A percentile compares a stretch with the other conserved stretches of the same genome.
Evolutionary conservation across 148 eudicot genomes (phyloP).

Genomic region (Polygonum maritimum): DNA sequence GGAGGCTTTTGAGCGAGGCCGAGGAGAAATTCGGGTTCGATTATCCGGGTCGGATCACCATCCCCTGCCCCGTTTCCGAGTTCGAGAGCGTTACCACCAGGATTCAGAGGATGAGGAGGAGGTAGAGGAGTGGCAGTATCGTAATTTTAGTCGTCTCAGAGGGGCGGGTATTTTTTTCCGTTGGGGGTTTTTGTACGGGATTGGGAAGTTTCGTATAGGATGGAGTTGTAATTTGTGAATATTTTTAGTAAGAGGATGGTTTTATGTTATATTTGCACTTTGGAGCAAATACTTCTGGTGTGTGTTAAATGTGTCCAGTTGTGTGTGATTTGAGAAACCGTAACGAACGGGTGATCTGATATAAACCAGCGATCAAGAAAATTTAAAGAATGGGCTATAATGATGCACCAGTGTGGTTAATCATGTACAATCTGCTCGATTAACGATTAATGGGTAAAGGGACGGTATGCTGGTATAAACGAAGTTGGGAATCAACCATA

Average conservation of each 20-base stretch:
- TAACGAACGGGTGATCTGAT: no score
- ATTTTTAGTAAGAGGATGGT: neutral
- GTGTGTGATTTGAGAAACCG: no score
- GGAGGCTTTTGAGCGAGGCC: conserved; percentile 33
- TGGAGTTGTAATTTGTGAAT: neutral
- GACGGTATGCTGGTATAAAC: no score
- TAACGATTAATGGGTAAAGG: no score
- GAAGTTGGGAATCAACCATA: no score
- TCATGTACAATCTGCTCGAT: no score
- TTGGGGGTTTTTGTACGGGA: neutral
- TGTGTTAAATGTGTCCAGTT: no score
- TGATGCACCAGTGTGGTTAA: no score
- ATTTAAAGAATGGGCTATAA: no score
- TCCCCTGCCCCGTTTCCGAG: conserved; percentile 49
- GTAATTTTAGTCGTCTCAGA: neutral
- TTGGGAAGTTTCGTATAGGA: neutral
- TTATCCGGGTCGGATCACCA: conserved; percentile 41
- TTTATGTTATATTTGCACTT: neutral
- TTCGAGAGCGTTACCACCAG: conserved; percentile 24
- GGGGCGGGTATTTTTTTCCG: neutral
- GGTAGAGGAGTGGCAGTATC: neutral
- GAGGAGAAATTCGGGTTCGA: conserved; percentile 42
- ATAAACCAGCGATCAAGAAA: no score
- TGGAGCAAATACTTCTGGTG: no score
- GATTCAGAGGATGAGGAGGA: conserved; percentile 7